Evolutionary conservation across 805 yeast genomes (phyloP).

Genomic region (Ogataea henricii): DNA sequence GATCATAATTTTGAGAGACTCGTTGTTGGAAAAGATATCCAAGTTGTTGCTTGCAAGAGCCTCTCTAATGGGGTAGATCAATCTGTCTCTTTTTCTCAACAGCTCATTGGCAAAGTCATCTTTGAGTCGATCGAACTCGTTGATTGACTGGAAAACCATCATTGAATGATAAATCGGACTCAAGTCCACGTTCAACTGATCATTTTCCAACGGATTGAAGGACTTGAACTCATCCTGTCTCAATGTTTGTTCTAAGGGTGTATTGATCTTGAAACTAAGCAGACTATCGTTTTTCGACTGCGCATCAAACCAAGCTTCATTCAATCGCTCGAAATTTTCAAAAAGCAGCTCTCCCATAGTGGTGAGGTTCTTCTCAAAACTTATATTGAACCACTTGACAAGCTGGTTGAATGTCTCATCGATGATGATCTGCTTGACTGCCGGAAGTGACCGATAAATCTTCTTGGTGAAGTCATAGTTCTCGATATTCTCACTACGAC

Average conservation of each 20-base stretch:
- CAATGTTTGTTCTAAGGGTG: constrained; percentile 80
- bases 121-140: constrained; percentile 61
- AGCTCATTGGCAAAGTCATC: constrained; percentile 71
- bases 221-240: constrained; percentile 48
- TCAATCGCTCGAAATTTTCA: constrained; percentile 55
- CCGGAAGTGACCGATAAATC: constrained; percentile 76
- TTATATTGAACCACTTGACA: constrained; percentile 62
- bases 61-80: constrained; percentile 62
- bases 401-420: constrained; percentile 71
- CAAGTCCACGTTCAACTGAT: constrained; percentile 53
- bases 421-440: constrained; percentile 67
- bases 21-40: constrained; percentile 37
- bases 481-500: constrained; percentile 64
- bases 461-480: constrained; percentile 74
- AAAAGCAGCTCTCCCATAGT: constrained; percentile 59
- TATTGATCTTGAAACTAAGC: constrained; percentile 68
- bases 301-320: constrained; percentile 57
- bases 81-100: constrained; percentile 64
- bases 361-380: constrained; percentile 60
- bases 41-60: constrained; percentile 36
- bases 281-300: constrained; percentile 48
- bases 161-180: constrained; percentile 82
- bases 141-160: constrained; percentile 75
- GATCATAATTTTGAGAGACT: constrained; percentile 56
- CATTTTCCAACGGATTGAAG: constrained; percentile 52